Evolutionary conservation across 2,329 filamentous ascomycete species (phyloP).

Genomic region (Fusarium nodosum): DNA sequence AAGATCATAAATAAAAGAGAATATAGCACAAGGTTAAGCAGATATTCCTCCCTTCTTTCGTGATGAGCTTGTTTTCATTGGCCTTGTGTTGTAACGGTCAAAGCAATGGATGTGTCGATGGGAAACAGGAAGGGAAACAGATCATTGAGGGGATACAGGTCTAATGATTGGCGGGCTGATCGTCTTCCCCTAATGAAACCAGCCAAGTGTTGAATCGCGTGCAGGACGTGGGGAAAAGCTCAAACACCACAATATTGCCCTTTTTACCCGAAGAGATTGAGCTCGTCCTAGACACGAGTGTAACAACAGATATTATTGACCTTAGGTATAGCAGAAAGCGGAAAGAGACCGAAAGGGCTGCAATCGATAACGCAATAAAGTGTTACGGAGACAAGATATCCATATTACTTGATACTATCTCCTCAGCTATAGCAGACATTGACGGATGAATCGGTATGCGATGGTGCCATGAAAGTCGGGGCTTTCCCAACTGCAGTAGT

Average conservation of each 20-base stretch:
- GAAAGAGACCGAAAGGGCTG: constrained; percentile 35
- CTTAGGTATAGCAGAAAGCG: constrained; percentile 14
- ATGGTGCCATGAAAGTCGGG: constrained; percentile 37
- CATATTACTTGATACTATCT: background rate
- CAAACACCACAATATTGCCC: background rate
- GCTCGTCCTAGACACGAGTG: constrained; percentile 7
- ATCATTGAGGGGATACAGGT: background rate
- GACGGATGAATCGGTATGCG: constrained; percentile 15
- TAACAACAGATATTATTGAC: background rate
- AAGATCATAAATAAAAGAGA: background rate
- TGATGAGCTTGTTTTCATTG: constrained; percentile 3
- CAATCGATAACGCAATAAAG: constrained; percentile 3
- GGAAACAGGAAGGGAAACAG: background rate
- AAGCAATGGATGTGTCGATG: background rate
- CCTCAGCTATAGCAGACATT: background rate
- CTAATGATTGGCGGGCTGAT: constrained; percentile 24
- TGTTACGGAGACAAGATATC: constrained; percentile 19
- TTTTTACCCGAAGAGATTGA: background rate
- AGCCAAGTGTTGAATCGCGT: constrained; percentile 8
- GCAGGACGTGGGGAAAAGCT: constrained; percentile 25
- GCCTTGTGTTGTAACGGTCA: constrained; percentile 2
- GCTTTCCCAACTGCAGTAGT: constrained; percentile 4
- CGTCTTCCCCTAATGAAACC: constrained; percentile 1
- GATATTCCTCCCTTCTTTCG: background rate
- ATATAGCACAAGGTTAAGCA: background rate